Percentiles rank a stretch among this genome's conserved stretches.
Evolutionary conservation across 2,329 filamentous ascomycete species (phyloP).

Genomic region (Apiospora sp.): DNA sequence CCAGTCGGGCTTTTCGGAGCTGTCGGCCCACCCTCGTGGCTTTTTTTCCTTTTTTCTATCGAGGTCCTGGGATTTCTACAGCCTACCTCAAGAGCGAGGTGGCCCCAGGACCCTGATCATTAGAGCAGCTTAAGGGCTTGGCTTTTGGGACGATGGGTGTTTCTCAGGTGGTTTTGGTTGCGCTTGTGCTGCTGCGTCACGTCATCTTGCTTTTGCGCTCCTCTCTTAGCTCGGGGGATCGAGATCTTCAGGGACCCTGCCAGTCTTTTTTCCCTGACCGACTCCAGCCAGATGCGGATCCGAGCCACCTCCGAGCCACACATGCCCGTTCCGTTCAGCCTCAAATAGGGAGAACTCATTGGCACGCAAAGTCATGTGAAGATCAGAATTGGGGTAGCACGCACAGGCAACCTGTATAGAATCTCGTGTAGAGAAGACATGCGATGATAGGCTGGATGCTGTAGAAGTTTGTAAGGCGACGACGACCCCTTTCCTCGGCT

Average conservation of each 20-base stretch:
- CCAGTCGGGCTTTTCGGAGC: neutral
- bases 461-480: neutral
- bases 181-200: constrained; percentile 18
- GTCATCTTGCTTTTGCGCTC: constrained; percentile 14
- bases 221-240: constrained; percentile 21
- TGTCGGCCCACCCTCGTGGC: constrained; percentile 1
- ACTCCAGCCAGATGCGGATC: constrained; percentile 15
- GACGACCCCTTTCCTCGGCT: neutral
- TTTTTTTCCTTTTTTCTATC: neutral
- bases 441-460: neutral
- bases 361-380: neutral
- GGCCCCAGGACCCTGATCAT: constrained; percentile 6
- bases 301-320: constrained; percentile 9
- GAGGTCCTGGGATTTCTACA: neutral
- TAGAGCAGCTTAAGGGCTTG: constrained; percentile 1
- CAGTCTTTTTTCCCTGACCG: neutral
- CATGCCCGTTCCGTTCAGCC: neutral
- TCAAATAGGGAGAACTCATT: neutral
- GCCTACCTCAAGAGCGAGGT: neutral
- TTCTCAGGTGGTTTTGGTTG: constrained; percentile 7
- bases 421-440: neutral
- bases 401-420: neutral
- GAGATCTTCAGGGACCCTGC: constrained; percentile 23
- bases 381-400: neutral
- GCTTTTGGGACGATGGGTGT: neutral